Conservation (phyloP, 495 filamentous ascomycete genomes). For the Lasiosphaeriaceae sp. region DNA sequence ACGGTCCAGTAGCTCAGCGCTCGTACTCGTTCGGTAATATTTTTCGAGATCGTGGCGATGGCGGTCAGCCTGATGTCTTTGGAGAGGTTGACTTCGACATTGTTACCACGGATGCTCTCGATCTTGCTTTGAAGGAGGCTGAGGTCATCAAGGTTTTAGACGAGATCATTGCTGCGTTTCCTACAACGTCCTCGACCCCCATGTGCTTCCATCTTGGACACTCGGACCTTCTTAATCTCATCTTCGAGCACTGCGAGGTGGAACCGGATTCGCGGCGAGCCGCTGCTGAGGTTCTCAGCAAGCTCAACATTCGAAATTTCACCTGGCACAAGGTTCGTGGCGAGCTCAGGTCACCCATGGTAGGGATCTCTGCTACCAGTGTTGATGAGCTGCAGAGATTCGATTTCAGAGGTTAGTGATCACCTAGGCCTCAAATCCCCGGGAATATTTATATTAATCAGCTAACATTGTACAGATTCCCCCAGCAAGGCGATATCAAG, state of each 20-base stretch:
- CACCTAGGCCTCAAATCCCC: not conserved
- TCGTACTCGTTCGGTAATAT: conserved; percentile 88
- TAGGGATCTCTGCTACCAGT: conserved; percentile 83
- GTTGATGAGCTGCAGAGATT: conserved; percentile 87
- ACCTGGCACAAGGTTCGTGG: conserved; percentile 82
- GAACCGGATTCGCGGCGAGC: conserved; percentile 59
- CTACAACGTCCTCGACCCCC: conserved; percentile 59
- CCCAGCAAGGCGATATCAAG: conserved; percentile 69
- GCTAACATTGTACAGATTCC: conserved; percentile 45
- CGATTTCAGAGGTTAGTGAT: conserved; percentile 71
- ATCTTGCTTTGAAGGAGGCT: conserved; percentile 88
- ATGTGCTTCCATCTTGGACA: conserved; percentile 96
- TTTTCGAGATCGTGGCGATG: conserved; percentile 69
- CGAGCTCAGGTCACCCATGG: conserved; percentile 72
- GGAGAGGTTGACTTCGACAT: conserved; percentile 96
- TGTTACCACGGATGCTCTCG: conserved; percentile 69
- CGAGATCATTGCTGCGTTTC: conserved; percentile 81
- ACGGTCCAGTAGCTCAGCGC: conserved; percentile 59
- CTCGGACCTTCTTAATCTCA: conserved; percentile 72
- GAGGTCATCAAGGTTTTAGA: conserved; percentile 93
- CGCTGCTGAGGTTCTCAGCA: conserved; percentile 82
- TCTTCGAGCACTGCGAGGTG: conserved; percentile 86
- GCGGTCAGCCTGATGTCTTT: conserved; percentile 76
- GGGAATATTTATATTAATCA: not conserved
- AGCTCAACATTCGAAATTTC: conserved; percentile 76